These are phyloP conservation scores for Alternaria arborescens DNA, from an alignment of 2,329 filamentous ascomycete genomes.

Conservation along the genomic window DNA sequence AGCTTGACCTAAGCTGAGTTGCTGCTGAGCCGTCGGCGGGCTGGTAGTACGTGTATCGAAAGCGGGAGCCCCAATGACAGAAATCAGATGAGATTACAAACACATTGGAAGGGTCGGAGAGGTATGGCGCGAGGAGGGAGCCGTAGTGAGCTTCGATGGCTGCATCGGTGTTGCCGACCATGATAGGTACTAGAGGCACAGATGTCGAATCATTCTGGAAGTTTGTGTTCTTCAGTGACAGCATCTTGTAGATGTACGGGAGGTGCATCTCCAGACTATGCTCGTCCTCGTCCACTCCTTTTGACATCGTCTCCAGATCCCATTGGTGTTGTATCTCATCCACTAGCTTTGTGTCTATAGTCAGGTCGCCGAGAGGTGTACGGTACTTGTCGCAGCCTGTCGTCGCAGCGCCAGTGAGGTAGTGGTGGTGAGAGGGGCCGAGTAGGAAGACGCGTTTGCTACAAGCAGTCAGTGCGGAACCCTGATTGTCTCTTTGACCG, in stretches of 20 bases:
- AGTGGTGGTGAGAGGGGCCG: conserved; percentile 89
- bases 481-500: not conserved
- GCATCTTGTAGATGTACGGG: conserved; percentile 87
- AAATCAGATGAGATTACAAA: conserved; percentile 96
- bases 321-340: conserved; percentile 52
- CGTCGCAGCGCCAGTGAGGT: conserved; percentile 78
- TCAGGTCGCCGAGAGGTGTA: conserved; percentile 77
- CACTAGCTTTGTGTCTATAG: conserved; percentile 68
- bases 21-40: conserved; percentile 55
- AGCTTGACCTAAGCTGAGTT: conserved; percentile 48
- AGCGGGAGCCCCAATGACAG: conserved; percentile 91
- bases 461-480: conserved; percentile 1
- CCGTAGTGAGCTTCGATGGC: conserved; percentile 74
- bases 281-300: conserved; percentile 76
- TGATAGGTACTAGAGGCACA: conserved; percentile 82
- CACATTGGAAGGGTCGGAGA: conserved; percentile 76
- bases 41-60: conserved; percentile 83
- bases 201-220: conserved; percentile 60
- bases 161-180: conserved; percentile 78
- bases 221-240: conserved; percentile 55
- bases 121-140: conserved; percentile 75
- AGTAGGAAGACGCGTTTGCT: conserved; percentile 90
- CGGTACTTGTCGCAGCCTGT: conserved; percentile 74
- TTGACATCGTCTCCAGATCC: conserved; percentile 63
- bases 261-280: conserved; percentile 98